Evolutionary conservation across 2,329 filamentous ascomycete species (phyloP).

Genomic region (Ascochyta viciae-villosae): DNA sequence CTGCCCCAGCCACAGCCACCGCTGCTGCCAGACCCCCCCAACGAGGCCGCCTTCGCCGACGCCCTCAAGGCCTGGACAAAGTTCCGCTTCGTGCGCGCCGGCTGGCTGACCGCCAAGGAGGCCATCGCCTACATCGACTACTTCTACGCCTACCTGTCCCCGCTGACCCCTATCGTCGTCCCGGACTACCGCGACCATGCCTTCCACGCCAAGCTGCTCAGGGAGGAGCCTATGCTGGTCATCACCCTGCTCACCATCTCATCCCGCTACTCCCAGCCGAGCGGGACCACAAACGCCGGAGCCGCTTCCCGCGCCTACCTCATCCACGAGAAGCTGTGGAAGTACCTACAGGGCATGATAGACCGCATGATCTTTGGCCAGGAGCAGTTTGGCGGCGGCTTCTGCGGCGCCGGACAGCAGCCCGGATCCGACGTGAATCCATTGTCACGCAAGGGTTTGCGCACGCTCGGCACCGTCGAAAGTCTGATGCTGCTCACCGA

Average conservation of each 20-base stretch:
- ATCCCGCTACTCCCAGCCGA: conserved; percentile 82
- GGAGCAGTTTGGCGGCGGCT: conserved; percentile 90
- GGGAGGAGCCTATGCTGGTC: conserved; percentile 89
- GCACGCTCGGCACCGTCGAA: conserved; percentile 92
- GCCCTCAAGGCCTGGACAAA: conserved; percentile 88
- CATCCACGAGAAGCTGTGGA: conserved; percentile 96
- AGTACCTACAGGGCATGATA: conserved; percentile 92
- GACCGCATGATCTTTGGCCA: conserved; percentile 95
- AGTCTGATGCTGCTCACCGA: conserved; percentile 93
- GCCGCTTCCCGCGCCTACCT: conserved; percentile 84
- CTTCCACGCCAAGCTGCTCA: conserved; percentile 79
- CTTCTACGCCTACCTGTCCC: conserved; percentile 90
- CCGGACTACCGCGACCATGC: conserved; percentile 86
- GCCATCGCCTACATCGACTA: conserved; percentile 95
- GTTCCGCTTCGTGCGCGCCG: conserved; percentile 93
- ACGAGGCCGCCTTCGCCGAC: conserved; percentile 57
- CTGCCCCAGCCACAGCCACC: conserved; percentile 15
- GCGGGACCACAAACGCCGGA: conserved; percentile 69
- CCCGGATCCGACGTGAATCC: conserved; percentile 72
- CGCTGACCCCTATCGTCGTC: conserved; percentile 90
- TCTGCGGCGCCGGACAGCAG: conserved; percentile 74
- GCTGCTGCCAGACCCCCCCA: conserved; percentile 39
- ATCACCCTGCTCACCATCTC: conserved; percentile 91
- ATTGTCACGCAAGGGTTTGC: conserved; percentile 69
- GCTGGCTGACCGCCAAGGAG: conserved; percentile 94